phyloP scores from a whole-genome alignment of 495 filamentous ascomycete genomes.

The Podospora fimiseda region DNA sequence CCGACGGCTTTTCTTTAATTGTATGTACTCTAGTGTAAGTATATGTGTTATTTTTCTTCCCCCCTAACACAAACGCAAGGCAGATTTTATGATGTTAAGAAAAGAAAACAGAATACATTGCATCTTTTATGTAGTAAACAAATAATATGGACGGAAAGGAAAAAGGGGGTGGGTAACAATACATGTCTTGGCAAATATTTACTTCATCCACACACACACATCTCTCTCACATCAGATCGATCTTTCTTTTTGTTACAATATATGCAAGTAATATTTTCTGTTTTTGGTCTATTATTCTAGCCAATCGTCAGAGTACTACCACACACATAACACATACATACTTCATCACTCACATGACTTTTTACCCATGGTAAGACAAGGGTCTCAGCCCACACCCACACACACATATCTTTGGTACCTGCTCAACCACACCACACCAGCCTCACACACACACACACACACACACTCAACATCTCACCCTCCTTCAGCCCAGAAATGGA shows the following conservation, averaged over 20 bases:
- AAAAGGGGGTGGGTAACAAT: background rate
- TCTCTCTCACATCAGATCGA: background rate
- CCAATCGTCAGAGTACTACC: too few relatives aligned
- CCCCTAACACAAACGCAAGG: too few relatives aligned
- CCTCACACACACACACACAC: background rate
- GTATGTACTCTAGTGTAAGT: too few relatives aligned
- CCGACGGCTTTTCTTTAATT: too few relatives aligned
- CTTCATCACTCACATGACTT: background rate
- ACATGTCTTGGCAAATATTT: slow-evolving; percentile 2
- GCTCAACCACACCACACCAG: background rate
- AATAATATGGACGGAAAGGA: background rate
- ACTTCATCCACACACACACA: background rate
- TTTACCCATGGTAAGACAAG: background rate
- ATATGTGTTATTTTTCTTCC: too few relatives aligned
- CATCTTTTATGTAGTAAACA: too few relatives aligned
- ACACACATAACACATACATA: background rate
- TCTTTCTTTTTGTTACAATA: background rate
- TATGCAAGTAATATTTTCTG: too few relatives aligned
- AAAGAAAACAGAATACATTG: too few relatives aligned
- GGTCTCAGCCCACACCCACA: background rate
- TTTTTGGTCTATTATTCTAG: too few relatives aligned
- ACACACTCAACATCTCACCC: too few relatives aligned
- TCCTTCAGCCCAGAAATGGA: background rate
- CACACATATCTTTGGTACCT: too few relatives aligned
- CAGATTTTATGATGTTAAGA: background rate